A percentile compares a stretch with the other conserved stretches of the same genome.
phyloP scores from a whole-genome alignment of 1,284 basidiomycete genomes.

The Flammula alnicola region DNA sequence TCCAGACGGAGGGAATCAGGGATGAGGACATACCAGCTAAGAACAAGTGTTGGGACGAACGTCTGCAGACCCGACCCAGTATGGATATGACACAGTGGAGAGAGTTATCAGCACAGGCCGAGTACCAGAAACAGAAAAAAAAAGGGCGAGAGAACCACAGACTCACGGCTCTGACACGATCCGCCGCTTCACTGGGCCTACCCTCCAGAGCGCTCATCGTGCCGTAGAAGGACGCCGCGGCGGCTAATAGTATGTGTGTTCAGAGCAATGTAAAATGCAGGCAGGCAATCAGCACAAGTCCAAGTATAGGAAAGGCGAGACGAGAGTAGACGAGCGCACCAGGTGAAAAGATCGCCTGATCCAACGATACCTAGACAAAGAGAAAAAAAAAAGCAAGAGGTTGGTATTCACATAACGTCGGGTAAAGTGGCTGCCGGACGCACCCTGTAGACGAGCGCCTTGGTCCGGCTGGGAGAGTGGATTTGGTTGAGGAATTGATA shows the following conservation, averaged over 20 bases:
- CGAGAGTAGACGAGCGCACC: constrained; percentile 39
- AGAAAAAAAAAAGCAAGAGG: not conserved
- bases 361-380: constrained; percentile 66
- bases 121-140: no score
- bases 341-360: constrained; percentile 75
- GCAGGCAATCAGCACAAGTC: no score
- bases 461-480: constrained; percentile 61
- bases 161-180: not conserved
- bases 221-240: not conserved
- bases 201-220: constrained; percentile 3
- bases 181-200: not conserved
- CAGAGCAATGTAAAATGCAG: no score
- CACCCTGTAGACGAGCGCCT: constrained; percentile 64
- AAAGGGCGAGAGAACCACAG: not conserved
- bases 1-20: not conserved
- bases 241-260: no score
- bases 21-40: not conserved
- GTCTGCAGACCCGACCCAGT: not conserved
- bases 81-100: not conserved
- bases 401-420: not conserved
- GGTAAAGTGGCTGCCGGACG: constrained; percentile 26
- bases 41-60: not conserved
- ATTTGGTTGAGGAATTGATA: constrained; percentile 67
- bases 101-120: not conserved
- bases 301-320: not conserved